These are phyloP conservation scores for Arthromyces matolae DNA, from an alignment of 768 basidiomycete genomes.

Conservation along the genomic window DNA sequence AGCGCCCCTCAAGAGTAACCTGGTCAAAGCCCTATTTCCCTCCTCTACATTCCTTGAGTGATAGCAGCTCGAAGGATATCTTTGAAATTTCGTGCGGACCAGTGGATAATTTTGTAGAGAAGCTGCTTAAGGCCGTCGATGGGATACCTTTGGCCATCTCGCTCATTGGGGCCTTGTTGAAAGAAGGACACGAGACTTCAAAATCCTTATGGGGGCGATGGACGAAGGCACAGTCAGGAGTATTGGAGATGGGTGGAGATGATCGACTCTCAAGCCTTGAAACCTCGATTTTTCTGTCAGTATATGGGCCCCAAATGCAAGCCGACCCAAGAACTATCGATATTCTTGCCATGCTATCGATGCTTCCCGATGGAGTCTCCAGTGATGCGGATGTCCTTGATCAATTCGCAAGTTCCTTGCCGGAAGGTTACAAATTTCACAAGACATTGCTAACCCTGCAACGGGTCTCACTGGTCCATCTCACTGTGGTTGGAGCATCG, in stretches of 20 bases:
- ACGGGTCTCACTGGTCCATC: too few species aligned
- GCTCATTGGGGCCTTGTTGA: too few species aligned
- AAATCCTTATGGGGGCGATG: slow-evolving; percentile 17
- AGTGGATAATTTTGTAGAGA: slow-evolving; percentile 12
- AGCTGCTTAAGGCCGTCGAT: slow-evolving; percentile 18
- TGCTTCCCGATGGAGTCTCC: slow-evolving; percentile 17
- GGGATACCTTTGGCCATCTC: too few species aligned
- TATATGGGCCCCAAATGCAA: slow-evolving; percentile 15
- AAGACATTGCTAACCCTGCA: neutral
- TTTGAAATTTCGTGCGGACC: neutral
- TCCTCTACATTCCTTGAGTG: neutral
- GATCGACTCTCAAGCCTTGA: too few species aligned
- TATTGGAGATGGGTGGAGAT: slow-evolving; percentile 19
- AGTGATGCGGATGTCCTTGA: too few species aligned
- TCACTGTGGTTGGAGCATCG: neutral
- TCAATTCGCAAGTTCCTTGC: neutral
- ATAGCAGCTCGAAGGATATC: neutral
- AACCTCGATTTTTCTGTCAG: slow-evolving; percentile 18
- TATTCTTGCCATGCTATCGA: slow-evolving; percentile 17
- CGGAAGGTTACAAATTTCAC: neutral
- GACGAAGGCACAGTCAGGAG: slow-evolving; percentile 14
- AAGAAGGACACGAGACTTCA: too few species aligned
- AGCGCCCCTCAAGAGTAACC: too few species aligned
- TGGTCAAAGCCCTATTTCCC: too few species aligned
- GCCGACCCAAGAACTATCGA: slow-evolving; percentile 3